A percentile compares a stretch with the other conserved stretches of the same genome.
These are phyloP conservation scores for Leccinum uliginosum DNA, from an alignment of 768 basidiomycete species.

Conservation along the genomic window DNA sequence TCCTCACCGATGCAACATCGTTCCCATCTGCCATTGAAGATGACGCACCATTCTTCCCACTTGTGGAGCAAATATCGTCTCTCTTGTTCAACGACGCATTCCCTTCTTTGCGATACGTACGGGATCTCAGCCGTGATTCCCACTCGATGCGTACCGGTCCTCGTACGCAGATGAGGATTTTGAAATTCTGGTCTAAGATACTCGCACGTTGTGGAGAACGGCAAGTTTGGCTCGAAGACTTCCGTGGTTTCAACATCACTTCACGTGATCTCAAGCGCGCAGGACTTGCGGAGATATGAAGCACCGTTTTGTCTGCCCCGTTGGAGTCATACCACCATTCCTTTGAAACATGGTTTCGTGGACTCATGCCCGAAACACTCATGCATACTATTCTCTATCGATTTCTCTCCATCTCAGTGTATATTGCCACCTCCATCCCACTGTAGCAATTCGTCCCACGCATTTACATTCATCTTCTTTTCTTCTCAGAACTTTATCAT, in stretches of 20 bases:
- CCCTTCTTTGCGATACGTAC: slow-evolving; percentile 53
- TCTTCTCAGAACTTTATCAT: background rate
- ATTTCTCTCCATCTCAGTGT: slow-evolving; percentile 23
- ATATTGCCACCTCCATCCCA: slow-evolving; percentile 27
- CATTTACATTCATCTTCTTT: slow-evolving; percentile 18
- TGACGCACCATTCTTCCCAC: slow-evolving; percentile 56
- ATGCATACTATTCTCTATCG: slow-evolving; percentile 20
- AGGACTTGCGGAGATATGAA: slow-evolving; percentile 19
- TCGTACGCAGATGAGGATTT: slow-evolving; percentile 32
- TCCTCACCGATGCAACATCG: slow-evolving; percentile 41
- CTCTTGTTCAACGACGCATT: slow-evolving; percentile 57
- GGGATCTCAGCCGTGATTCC: slow-evolving; percentile 62
- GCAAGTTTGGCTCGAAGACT: slow-evolving; percentile 65
- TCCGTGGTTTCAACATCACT: slow-evolving; percentile 55
- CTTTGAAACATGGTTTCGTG: background rate
- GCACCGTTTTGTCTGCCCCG: background rate
- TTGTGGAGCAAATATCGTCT: slow-evolving; percentile 61
- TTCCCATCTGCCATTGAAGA: slow-evolving; percentile 32
- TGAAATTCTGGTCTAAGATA: slow-evolving; percentile 50
- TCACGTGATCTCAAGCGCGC: slow-evolving; percentile 38
- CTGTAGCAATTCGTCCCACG: slow-evolving; percentile 28
- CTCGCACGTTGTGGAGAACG: slow-evolving; percentile 47
- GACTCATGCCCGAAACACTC: slow-evolving; percentile 4
- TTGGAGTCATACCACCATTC: background rate
- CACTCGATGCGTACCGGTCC: slow-evolving; percentile 44